Conservation (phyloP, 495 filamentous ascomycete species). For the Cladorrhinum samala region DNA sequence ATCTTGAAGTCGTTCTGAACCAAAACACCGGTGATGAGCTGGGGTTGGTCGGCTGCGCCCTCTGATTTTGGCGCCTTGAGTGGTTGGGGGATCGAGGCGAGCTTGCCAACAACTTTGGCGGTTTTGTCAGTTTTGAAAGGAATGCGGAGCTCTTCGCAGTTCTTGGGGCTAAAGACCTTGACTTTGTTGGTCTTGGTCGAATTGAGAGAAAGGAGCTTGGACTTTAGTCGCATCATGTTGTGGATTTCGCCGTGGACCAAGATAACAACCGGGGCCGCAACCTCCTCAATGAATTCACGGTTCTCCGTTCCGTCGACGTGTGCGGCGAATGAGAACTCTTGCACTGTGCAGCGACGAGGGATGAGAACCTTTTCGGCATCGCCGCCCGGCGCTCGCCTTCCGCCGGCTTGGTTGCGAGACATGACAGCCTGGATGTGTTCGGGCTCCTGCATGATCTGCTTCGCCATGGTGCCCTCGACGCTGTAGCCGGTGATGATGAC, state of each 20-base stretch:
- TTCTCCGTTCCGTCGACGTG: constrained; percentile 98
- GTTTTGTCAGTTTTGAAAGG: constrained; percentile 95
- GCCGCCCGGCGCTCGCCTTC: constrained; percentile 49
- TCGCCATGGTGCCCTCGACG: constrained; percentile 98
- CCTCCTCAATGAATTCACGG: constrained; percentile 87
- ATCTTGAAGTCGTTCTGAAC: constrained; percentile 97
- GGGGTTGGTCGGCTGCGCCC: constrained; percentile 23
- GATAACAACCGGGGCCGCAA: constrained; percentile 86
- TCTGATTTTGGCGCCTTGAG: constrained; percentile 19
- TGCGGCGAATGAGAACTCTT: constrained; percentile 90
- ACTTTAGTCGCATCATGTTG: constrained; percentile 96
- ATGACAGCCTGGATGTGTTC: constrained; percentile 90
- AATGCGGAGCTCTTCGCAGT: constrained; percentile 92
- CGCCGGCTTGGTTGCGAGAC: constrained; percentile 55
- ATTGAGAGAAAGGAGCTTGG: constrained; percentile 86
- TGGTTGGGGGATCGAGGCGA: constrained; percentile 73
- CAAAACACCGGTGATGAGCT: constrained; percentile 78
- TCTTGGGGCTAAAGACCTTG: constrained; percentile 87
- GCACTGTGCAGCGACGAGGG: constrained; percentile 80
- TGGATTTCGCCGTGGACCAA: constrained; percentile 95
- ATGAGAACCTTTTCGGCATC: constrained; percentile 81
- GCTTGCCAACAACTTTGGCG: constrained; percentile 91
- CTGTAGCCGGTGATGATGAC: constrained; percentile 97
- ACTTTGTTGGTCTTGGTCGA: constrained; percentile 68
- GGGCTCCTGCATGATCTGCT: constrained; percentile 85